Conservation (phyloP, 2,329 filamentous ascomycete genomes). For the Colletotrichum karsti region DNA sequence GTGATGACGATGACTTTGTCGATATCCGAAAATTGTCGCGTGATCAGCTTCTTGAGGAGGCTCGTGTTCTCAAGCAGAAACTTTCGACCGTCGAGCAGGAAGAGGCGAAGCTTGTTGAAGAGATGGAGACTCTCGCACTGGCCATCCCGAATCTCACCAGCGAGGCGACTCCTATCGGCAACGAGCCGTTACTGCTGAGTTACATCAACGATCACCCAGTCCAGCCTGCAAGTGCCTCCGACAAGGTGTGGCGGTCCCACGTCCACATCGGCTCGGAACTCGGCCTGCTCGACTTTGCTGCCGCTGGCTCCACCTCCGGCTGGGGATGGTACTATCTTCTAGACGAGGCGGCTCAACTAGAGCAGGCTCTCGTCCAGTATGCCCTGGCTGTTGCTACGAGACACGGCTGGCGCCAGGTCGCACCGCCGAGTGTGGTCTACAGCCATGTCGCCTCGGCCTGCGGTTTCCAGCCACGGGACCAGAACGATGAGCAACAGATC, state of each 20-base stretch:
- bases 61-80: conserved; percentile 69
- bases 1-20: conserved; percentile 48
- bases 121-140: conserved; percentile 79
- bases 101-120: conserved; percentile 65
- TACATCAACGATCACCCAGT: conserved; percentile 80
- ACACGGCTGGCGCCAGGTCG: conserved; percentile 81
- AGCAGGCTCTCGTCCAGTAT: conserved; percentile 92
- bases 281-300: conserved; percentile 89
- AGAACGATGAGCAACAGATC: conserved; percentile 90
- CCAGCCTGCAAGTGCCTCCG: conserved; percentile 41
- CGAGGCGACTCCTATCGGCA: conserved; percentile 75
- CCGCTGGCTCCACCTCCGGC: conserved; percentile 81
- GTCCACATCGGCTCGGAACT: conserved; percentile 87
- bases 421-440: conserved; percentile 91
- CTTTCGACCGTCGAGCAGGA: conserved; percentile 68
- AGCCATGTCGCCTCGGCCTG: conserved; percentile 89
- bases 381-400: conserved; percentile 77
- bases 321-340: conserved; percentile 99
- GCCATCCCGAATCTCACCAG: conserved; percentile 89
- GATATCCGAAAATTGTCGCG: conserved; percentile 48
- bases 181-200: conserved; percentile 70
- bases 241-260: conserved; percentile 74
- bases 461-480: conserved; percentile 93
- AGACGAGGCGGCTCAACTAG: conserved; percentile 92
- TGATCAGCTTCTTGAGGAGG: conserved; percentile 68